These are phyloP conservation scores for Pythium folliculosum DNA, from an alignment of 352 stramenopile species.

Conservation along the genomic window DNA sequence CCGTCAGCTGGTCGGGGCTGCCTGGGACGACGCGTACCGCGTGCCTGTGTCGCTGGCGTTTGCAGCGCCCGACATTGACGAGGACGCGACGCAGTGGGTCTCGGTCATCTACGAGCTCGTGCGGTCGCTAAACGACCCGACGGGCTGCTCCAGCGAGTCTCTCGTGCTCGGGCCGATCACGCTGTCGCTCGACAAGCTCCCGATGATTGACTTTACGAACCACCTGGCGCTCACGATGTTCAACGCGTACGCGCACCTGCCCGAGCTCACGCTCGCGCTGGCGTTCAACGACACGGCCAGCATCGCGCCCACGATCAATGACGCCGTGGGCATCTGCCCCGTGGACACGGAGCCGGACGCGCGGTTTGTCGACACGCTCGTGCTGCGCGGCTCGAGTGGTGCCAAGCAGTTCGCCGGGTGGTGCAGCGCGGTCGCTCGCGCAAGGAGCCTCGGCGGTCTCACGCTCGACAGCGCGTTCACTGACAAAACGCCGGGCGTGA, in stretches of 20 bases:
- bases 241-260: not conserved
- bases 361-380: conserved; percentile 9
- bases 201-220: conserved; percentile 8
- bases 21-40: conserved; percentile 12
- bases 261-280: not conserved
- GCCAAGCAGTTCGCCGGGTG: conserved; percentile 3
- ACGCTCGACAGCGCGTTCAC: not conserved
- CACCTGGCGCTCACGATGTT: conserved; percentile 5
- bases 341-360: not conserved
- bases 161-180: conserved; percentile 1
- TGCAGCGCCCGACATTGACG: not conserved
- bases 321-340: not conserved
- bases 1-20: not conserved
- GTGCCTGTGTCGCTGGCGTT: conserved; percentile 8
- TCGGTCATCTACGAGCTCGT: conserved; percentile 17
- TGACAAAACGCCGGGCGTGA: conserved; percentile 1
- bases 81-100: conserved; percentile 5
- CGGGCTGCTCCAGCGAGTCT: not conserved
- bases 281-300: not conserved
- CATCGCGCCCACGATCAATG: conserved; percentile 15
- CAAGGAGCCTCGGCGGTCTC: not conserved
- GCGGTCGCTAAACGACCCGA: not conserved
- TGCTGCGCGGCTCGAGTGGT: conserved; percentile 8
- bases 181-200: not conserved
- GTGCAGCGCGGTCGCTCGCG: conserved; percentile 3